Evolutionary conservation across 108 stramenopile genomes (phyloP).

Genomic region (Discostella pseudostelligera): DNA sequence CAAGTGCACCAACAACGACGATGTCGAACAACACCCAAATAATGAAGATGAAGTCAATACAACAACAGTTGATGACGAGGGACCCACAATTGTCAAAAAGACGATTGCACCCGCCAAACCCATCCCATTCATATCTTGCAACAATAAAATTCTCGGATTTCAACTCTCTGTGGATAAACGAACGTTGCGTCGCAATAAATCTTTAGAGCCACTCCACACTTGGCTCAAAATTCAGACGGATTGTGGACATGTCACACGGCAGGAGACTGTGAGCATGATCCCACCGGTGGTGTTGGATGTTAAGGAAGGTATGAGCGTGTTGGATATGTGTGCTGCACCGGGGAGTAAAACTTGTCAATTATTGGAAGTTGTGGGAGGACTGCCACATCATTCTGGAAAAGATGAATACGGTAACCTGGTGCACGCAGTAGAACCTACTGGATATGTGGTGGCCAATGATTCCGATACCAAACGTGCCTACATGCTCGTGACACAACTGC

Average conservation of each 20-base stretch:
- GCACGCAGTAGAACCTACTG: conserved; percentile 51
- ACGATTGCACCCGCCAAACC: conserved; percentile 66
- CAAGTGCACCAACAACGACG: no score
- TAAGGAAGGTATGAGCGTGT: conserved; percentile 73
- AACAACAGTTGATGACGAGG: background rate
- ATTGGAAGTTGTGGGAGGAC: conserved; percentile 77
- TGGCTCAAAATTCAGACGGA: conserved; percentile 84
- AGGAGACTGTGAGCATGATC: conserved; percentile 98
- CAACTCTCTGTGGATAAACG: conserved; percentile 75
- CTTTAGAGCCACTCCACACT: conserved; percentile 55
- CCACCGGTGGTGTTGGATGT: conserved; percentile 93
- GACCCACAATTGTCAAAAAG: conserved; percentile 33
- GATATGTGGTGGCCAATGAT: conserved; percentile 97
- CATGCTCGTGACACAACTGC: conserved; percentile 94
- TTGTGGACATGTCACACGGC: conserved; percentile 90
- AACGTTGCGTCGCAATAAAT: conserved; percentile 68
- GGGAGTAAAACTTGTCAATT: conserved; percentile 98
- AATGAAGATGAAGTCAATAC: background rate
- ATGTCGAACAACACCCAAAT: conserved; percentile 1
- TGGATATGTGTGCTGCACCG: conserved; percentile 98
- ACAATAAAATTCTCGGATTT: conserved; percentile 44
- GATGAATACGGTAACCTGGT: no score
- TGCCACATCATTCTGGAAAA: conserved; percentile 7
- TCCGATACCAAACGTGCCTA: conserved; percentile 90
- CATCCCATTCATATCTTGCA: conserved; percentile 61